Evolutionary conservation across 495 filamentous ascomycete genomes (phyloP), one percentile per base, ranked within the genome.

Genomic region (Parachaetomium inaequale): DNA sequence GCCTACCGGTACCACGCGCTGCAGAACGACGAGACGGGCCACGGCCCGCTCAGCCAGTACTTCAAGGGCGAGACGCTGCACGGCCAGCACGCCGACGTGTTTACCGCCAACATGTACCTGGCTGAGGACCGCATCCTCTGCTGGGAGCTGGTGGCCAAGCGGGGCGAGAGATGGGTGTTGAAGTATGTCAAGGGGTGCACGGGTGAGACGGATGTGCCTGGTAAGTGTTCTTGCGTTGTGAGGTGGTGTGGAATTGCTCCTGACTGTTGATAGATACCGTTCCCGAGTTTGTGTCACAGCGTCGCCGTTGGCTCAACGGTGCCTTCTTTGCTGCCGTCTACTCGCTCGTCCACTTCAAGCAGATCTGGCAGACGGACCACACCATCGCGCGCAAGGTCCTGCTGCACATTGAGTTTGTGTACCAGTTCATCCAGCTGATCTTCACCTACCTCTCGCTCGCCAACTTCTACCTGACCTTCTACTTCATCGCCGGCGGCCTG

Each of bases 321-420:
- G 95, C 95, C 58, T 97, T 98, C 81, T 99, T 99, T 74, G 95
- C 95, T 1, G 94, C 95, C 58, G 93, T 96, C 45, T 99, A 97
- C 78, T 98, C 94, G 6, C 87, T 98, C 10, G 88, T 96, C 51
- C 95, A 99, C 76, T 94, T 93, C 66, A 84, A 79, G 58, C 95
- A 98, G 78, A 85, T 99, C 71, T 97, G 94, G 93, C 72, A 72
- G 56, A 99, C 95, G 14, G 94, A 97, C 74, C 95, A 99, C 73
- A 94, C 91, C 3, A 59, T 96, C 11, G 78, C 85, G 21, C 87
- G 95, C 50, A 99, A 99, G 74, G 81, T 96, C 46, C 82, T 98
- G 50, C 81, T 99, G 38, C 92, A 98, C 73, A 87, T 98, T 66
- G 95, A 99, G 71, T 96, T 96, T 72, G 78, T 96, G 42, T 99